Evolutionary conservation across 2,329 filamentous ascomycete species (phyloP), one percentile per base, ranked within the genome.

Genomic region (Pestalotiopsis sp.): DNA sequence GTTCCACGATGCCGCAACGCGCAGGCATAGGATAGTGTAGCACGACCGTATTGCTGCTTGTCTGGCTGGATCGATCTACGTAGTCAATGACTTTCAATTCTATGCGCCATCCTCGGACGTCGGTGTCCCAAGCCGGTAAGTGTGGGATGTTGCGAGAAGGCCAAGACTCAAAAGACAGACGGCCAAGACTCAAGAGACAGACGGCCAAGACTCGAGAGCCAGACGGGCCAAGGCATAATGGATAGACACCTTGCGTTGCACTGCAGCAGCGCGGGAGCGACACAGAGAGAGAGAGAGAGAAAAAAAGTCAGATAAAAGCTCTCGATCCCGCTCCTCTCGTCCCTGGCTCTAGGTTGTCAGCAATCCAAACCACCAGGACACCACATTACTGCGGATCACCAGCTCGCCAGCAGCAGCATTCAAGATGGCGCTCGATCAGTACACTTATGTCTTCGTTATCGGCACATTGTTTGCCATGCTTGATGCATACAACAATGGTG

Each of bases 401-500:
- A 52, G 61, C 61, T 49, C 61, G 61, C 61, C 61, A 14, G 57
- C 57, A 27, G 25, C 23, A 59, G 59, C 25, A 13, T 25, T 66
- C 65, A 87, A 82, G 71, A 90, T 89, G 87, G 80, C 81, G 75
- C 85, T 91, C 74, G 78, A 87, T 75, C 79, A 90, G 74, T 93
- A 92, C 79, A 88, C 86, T 74, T 93, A 93, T 79, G 80, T 93
- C 76, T 93, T 93, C 78, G 91, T 84, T 82, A 90, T 93, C 73
- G 91, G 91, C 88, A 93, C 91, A 31, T 82, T 90, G 75, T 93
- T 93, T 85, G 91, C 91, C 82, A 80, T 93, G 79, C 88, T 93
- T 63, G 91, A 93, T 81, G 91, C 91, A 70, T 93, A 85, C 86
- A 93, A 93, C 86, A 93, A 93, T 79, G 91, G 91, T 79, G 91